phyloP scores from a whole-genome alignment of 768 basidiomycete genomes.

The Lactarius deliciosus region DNA sequence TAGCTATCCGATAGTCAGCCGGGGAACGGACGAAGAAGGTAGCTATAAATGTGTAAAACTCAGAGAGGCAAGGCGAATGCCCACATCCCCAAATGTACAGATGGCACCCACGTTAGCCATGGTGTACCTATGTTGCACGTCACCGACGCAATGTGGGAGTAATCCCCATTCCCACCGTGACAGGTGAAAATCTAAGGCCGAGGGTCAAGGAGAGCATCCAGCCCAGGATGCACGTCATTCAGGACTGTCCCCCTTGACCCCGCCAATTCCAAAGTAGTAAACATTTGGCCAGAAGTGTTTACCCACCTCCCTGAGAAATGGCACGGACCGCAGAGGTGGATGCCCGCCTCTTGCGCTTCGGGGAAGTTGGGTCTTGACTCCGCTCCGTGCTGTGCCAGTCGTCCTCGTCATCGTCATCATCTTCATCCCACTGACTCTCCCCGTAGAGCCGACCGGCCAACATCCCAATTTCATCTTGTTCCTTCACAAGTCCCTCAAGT shows the following conservation, averaged over 20 bases:
- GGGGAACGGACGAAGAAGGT: neutral
- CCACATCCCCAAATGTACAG: neutral
- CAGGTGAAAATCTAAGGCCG: constrained; percentile 7
- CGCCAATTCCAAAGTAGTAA: neutral
- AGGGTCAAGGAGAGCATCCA: neutral
- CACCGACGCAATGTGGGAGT: neutral
- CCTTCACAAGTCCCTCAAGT: constrained; percentile 54
- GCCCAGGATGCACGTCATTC: neutral
- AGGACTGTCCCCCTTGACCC: neutral
- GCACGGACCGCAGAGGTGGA: constrained; percentile 31
- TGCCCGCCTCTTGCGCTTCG: constrained; percentile 31
- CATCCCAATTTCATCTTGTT: constrained; percentile 61
- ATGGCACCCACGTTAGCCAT: constrained; percentile 1
- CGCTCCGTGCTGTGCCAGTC: constrained; percentile 34
- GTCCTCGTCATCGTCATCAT: constrained; percentile 51
- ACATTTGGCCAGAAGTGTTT: neutral
- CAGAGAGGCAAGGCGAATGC: neutral
- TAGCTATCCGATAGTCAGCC: constrained; percentile 18
- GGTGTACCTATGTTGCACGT: constrained; percentile 7
- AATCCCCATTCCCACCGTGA: neutral
- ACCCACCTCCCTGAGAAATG: constrained; percentile 22
- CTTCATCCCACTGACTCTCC: constrained; percentile 50
- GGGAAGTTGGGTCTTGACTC: constrained; percentile 41
- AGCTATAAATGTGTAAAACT: neutral
- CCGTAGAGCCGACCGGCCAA: constrained; percentile 51